Percentiles rank a stretch among this genome's conserved stretches.
Conservation (phyloP, 2,329 filamentous ascomycete genomes). For the Aspergillus sp. region DNA sequence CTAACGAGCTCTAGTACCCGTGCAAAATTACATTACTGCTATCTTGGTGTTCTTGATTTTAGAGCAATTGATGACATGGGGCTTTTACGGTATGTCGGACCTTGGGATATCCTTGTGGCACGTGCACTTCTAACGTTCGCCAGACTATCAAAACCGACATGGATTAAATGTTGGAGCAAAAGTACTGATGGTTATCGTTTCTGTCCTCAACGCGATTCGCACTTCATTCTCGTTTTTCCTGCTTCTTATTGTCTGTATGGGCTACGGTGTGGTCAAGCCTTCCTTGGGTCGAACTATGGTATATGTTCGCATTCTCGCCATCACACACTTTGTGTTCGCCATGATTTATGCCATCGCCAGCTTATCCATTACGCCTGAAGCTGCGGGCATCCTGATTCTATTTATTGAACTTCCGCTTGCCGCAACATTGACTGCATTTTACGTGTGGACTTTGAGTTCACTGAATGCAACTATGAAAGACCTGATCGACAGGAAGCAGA, state of each 20-base stretch:
- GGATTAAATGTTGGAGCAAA: slow-evolving; percentile 82
- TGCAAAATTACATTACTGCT: slow-evolving; percentile 98
- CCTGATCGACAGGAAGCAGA: slow-evolving; percentile 89
- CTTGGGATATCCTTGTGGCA: not conserved
- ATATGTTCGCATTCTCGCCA: slow-evolving; percentile 84
- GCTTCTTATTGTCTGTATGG: slow-evolving; percentile 97
- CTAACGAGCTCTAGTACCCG: slow-evolving; percentile 65
- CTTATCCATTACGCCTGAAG: slow-evolving; percentile 83
- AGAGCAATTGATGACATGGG: slow-evolving; percentile 98
- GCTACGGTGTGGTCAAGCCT: slow-evolving; percentile 95
- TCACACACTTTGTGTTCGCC: slow-evolving; percentile 91
- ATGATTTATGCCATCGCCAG: slow-evolving; percentile 90
- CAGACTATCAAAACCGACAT: slow-evolving; percentile 88
- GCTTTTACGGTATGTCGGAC: slow-evolving; percentile 74
- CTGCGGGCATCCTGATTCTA: slow-evolving; percentile 83
- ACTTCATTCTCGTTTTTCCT: slow-evolving; percentile 99
- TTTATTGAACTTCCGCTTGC: slow-evolving; percentile 91
- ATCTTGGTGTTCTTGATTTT: slow-evolving; percentile 92
- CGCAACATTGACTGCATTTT: slow-evolving; percentile 90
- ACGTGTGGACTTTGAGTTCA: slow-evolving; percentile 97
- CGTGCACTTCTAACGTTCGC: slow-evolving; percentile 33
- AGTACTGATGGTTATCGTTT: slow-evolving; percentile 85
- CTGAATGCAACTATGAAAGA: slow-evolving; percentile 95
- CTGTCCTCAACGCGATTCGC: slow-evolving; percentile 84
- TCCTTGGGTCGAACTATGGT: slow-evolving; percentile 92